Base-by-base conservation (phyloP, 2,329 filamentous ascomycete genomes). In the Ascomycota sp. region DNA sequence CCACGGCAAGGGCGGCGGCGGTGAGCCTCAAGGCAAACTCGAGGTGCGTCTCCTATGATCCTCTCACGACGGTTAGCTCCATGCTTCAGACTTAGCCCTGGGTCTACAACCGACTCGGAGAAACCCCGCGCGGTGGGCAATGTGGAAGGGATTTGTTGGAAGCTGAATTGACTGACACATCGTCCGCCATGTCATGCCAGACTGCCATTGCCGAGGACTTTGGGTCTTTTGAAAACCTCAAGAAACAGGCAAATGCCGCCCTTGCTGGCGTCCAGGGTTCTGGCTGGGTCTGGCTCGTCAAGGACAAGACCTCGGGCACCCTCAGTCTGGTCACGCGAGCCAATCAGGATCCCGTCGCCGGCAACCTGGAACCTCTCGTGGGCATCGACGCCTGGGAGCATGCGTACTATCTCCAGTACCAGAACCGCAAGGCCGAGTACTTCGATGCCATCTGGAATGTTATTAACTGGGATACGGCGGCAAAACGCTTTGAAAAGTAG, bases 391-490 rank as follows among this genome's bases (percentile, higher is more conserved):
- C 83, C 32, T 93, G 83, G 83, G 83, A 93, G 65, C 83, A 93
- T 57, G 83, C 83, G 30, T 92, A 91, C 64, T 91, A 92, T 59
- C 65, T 93, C 37, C 81, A 93, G 62, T 93, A 93, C 61, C 69
- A 93, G 70, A 93, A 93, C 66, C 75, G 82, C 56, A 93, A 93
- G 72, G 83, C 77, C 33, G 83, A 93, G 61, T 93, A 93, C 65
- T 93, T 93, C 57, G 69, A 69, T 45, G 81, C 81, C 34, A 77
- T 93, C 51, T 93, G 85, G 85, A 80, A 92, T 42, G 83, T 93
- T 29, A 63, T 93, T 54, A 93, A 93, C 72, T 94, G 85, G 85
- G 82, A 83, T 69, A 70, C 77, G 21, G 85, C 82, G 27, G 74
- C 79, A 52, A 71, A 75, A 63, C 70, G 81, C 39, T 82, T 81